Evolutionary conservation across 2,329 filamentous ascomycete genomes (phyloP), one percentile per base, ranked within the genome.

Genomic region (Scedosporium dehoogii): DNA sequence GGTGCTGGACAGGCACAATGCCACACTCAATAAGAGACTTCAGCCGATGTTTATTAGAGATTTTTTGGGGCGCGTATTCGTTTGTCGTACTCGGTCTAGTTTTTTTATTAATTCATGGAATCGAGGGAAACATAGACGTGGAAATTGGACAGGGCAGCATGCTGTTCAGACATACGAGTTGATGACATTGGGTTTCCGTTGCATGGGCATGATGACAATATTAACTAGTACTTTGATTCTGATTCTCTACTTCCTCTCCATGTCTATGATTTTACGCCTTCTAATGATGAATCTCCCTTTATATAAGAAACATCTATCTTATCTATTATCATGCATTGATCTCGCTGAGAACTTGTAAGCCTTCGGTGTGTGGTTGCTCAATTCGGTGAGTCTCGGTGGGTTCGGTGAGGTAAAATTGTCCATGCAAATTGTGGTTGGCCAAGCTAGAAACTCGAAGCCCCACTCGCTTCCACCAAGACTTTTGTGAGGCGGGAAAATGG

Each of bases 1-100:
- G 87, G 85, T 0, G 86, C 81, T 4, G 85, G 81, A 48, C 79
- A 79, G 63, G 79, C 88, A 29, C 89, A 92, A 73, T 92, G 89
- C 70, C 85, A 87, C 65, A 85, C 87, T 63, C 88, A 91, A 78
- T 91, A 85, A 79, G 70, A 25, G 42, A 59, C 9, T 51, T 29
- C 23, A 41, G 38, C 12, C 38, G 21, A 18, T 59, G 21, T 29
- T 16, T 60, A 27, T 25, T 14, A 16, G 48, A 56, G 29, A 33
- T 2, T 18, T 60, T 38, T 33, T 33, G 9, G 29, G 18, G 41
- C 23, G 18, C 29, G 48, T 7, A 25, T 38, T 27, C 29, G 21
- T 60, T 53, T 46, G n/a, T 23, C n/a, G 44, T 10, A 27, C 46
- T 27, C 12, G 12, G 12, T 61, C 29, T 18, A 51, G 16, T 23